Evolutionary conservation across 225 moss, liverwort and hornwort genomes (phyloP).

Genomic region (Marchantia paleacea): DNA sequence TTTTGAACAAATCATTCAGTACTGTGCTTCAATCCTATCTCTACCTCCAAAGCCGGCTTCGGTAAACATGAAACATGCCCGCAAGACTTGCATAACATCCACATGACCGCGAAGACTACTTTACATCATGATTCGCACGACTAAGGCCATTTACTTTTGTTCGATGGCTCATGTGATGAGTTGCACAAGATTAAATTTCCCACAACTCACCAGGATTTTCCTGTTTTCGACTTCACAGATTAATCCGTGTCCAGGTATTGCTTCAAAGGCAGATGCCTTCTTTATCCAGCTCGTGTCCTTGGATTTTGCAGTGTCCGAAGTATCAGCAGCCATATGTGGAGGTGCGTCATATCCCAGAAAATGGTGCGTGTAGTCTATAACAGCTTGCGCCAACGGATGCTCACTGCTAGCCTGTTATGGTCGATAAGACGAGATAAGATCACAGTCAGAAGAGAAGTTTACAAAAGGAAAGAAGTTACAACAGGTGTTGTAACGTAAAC

Average conservation of each 20-base stretch:
- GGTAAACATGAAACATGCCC: background rate
- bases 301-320: conserved; percentile 42
- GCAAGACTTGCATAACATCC: background rate
- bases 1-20: background rate
- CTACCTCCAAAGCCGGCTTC: background rate
- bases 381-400: conserved; percentile 78
- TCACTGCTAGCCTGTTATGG: conserved; percentile 61
- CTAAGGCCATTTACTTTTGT: too few relatives aligned
- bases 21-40: background rate
- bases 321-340: conserved; percentile 36
- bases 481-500: background rate
- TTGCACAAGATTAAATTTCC: too few relatives aligned
- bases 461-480: background rate
- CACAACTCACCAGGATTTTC: conserved; percentile 45
- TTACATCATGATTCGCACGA: too few relatives aligned
- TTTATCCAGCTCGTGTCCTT: conserved; percentile 78
- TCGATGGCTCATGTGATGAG: too few relatives aligned
- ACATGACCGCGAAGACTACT: background rate
- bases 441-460: background rate
- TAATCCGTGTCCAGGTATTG: conserved; percentile 69
- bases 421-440: background rate
- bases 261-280: conserved; percentile 50
- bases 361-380: conserved; percentile 76
- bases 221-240: conserved; percentile 52
- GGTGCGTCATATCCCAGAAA: conserved; percentile 61